Base-by-base conservation (phyloP, 345 rosid species). In the Salix viminalis region DNA sequence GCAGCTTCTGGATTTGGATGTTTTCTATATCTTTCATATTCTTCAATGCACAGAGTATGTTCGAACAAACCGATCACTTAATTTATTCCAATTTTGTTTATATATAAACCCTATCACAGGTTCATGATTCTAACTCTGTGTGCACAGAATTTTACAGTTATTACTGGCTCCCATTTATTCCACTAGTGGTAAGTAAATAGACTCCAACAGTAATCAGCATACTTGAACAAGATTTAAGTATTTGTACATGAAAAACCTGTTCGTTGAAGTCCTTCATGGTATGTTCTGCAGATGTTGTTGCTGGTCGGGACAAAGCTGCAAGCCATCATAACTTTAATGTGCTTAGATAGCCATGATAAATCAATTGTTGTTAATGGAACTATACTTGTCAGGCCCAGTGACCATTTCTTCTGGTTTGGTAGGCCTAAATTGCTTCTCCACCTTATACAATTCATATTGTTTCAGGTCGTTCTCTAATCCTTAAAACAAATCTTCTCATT, bases 81-180 rank as follows among this genome's bases (percentile, higher is more conserved):
- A 32, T 5, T 58, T 58, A 36, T n/a, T 42, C 30, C n/a, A 41
- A 68, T 68, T 37, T 11, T 39, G 23, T 68, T n/a, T 8, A 18
- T 42, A 68, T 21, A 19, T 19, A 68, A n/a, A 14, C 48, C 41
- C 42, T 10, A 4, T 18, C n/a, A 48, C 48, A 70, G 2, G 52
- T 13, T 48, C 28, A 23, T 71, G 56, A 76, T 34, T 66, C 4
- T 58, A 1, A 30, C 80, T 58, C 21, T 44, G 28, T 60, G 19
- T 75, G 66, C 81, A 64, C 91, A 94, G 98, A 41, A 16, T 84
- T 94, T 74, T 64, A 85, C 76, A 87, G 84, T 75, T 90, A 86
- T 67, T 76, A 88, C 4, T 94, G 97, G 98, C 90, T 94, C 42
- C 98, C 98, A 37, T 89, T 92, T 65, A 58, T 94, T 65, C 98